Evolutionary conservation across 2,329 filamentous ascomycete genomes (phyloP).

Genomic region (Chaetomium sp.): DNA sequence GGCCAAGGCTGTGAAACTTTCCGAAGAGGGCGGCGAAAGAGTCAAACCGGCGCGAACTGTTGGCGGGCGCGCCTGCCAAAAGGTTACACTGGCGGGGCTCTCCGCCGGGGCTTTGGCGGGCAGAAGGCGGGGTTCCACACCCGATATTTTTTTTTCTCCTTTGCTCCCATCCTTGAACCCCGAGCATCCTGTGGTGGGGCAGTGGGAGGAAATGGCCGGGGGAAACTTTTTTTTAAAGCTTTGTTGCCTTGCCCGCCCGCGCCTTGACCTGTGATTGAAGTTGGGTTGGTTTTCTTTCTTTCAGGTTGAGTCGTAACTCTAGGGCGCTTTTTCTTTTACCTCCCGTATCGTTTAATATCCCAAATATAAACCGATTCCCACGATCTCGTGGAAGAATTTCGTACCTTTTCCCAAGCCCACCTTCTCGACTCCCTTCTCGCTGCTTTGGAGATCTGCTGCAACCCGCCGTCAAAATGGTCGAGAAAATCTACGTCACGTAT

Average conservation of each 20-base stretch:
- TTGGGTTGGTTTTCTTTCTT: neutral
- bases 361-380: too few relatives aligned
- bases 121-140: constrained; percentile 4
- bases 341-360: too few relatives aligned
- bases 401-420: neutral
- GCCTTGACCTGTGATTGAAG: neutral
- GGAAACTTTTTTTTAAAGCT: constrained; percentile 2
- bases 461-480: constrained; percentile 55
- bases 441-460: neutral
- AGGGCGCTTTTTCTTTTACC: too few relatives aligned
- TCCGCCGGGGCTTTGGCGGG: too few relatives aligned
- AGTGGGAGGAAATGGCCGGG: neutral
- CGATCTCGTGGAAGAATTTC: too few relatives aligned
- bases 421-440: neutral
- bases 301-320: neutral
- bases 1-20: too few relatives aligned
- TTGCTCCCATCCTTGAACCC: neutral
- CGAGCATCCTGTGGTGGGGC: constrained; percentile 1
- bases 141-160: neutral
- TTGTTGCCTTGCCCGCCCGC: constrained; percentile 2
- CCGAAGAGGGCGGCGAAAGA: too few relatives aligned
- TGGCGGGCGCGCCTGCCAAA: too few relatives aligned
- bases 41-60: neutral
- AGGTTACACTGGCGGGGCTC: too few relatives aligned
- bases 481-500: constrained; percentile 87